Conservation (phyloP, 179 eudicot species). For the Patellifolia procumbens region DNA sequence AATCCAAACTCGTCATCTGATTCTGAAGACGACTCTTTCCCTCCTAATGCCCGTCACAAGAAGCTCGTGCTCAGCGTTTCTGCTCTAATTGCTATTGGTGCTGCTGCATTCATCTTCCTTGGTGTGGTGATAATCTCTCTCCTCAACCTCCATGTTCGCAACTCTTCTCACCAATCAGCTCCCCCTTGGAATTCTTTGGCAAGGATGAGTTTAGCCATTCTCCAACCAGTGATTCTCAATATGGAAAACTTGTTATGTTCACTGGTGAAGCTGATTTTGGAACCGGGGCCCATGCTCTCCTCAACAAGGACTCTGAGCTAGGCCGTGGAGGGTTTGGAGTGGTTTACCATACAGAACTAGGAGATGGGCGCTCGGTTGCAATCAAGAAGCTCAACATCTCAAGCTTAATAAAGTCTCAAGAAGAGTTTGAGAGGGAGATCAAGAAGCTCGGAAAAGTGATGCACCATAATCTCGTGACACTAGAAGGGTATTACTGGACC, state of each 20-base stretch:
- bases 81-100: slow-evolving; percentile 76
- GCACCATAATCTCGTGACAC: slow-evolving; percentile 64
- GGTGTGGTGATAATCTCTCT: slow-evolving; percentile 70
- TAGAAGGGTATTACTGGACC: slow-evolving; percentile 89
- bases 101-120: slow-evolving; percentile 73
- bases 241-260: slow-evolving; percentile 89
- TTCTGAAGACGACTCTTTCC: slow-evolving; percentile 41
- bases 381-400: slow-evolving; percentile 83
- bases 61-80: slow-evolving; percentile 78
- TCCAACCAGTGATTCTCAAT: slow-evolving; percentile 62
- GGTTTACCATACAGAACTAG: slow-evolving; percentile 61
- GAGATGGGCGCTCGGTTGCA: slow-evolving; percentile 70
- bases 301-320: slow-evolving; percentile 72
- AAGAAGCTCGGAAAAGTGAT: slow-evolving; percentile 60
- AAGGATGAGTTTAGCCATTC: slow-evolving; percentile 63
- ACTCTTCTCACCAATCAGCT: slow-evolving; percentile 44
- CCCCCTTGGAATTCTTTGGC: slow-evolving; percentile 45
- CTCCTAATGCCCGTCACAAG: slow-evolving; percentile 51
- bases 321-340: slow-evolving; percentile 94
- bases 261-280: slow-evolving; percentile 70
- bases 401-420: slow-evolving; percentile 74
- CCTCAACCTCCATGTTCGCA: slow-evolving; percentile 66
- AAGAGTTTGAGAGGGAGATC: slow-evolving; percentile 77
- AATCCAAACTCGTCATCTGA: slow-evolving; percentile 74
- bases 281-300: slow-evolving; percentile 63